Conservation (phyloP, 495 filamentous ascomycete species). For the Tuber magnatum region DNA sequence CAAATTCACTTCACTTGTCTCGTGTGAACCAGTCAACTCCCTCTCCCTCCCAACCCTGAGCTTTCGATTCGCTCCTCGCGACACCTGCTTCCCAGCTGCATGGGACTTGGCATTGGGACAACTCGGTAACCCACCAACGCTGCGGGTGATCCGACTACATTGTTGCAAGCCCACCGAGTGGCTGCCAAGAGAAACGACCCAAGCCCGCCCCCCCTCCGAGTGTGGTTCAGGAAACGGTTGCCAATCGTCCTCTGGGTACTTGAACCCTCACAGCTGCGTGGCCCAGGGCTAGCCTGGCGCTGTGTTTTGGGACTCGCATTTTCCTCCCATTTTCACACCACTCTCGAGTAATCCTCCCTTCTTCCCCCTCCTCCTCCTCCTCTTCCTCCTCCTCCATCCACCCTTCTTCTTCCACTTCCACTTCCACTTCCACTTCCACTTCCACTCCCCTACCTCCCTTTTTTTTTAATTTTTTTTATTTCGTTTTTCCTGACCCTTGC, state of each 20-base stretch:
- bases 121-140: constrained; percentile 32
- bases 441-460: background rate
- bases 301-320: constrained; percentile 33
- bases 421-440: no score
- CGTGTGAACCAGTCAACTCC: constrained; percentile 30
- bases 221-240: constrained; percentile 36
- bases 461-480: background rate
- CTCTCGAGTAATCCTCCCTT: background rate
- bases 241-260: constrained; percentile 4
- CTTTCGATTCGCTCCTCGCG: constrained; percentile 17
- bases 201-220: constrained; percentile 28
- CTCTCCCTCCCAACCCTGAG: constrained; percentile 20
- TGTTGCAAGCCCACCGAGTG: constrained; percentile 28
- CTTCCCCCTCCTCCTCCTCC: background rate
- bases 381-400: background rate
- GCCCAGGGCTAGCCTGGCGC: constrained; percentile 24
- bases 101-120: constrained; percentile 18
- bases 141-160: constrained; percentile 35
- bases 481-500: constrained; percentile 11
- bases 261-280: constrained; percentile 15
- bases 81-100: constrained; percentile 26
- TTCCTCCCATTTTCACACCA: constrained; percentile 11
- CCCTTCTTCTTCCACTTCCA: no score
- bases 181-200: constrained; percentile 31
- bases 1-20: constrained; percentile 24